Percentiles rank a stretch among this genome's conserved stretches.
Conservation (phyloP, 2,329 filamentous ascomycete species). For the Penicillium sp. region DNA sequence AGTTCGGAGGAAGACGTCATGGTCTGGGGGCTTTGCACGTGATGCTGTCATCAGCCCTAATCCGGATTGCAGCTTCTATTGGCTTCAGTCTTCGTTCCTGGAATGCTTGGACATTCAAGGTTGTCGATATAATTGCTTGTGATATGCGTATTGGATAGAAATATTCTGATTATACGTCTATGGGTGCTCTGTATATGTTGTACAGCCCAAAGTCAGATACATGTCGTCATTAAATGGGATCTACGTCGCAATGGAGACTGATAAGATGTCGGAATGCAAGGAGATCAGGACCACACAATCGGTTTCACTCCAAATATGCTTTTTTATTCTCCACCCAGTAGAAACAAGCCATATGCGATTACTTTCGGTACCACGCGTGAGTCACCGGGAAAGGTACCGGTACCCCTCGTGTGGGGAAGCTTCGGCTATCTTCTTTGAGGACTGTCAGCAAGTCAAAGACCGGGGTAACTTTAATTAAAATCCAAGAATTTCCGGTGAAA, state of each 20-base stretch:
- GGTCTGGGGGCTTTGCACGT: constrained; percentile 18
- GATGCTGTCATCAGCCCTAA: constrained; percentile 13
- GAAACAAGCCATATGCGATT: neutral
- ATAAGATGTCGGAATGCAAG: neutral
- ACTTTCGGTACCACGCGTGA: neutral
- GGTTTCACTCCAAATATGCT: neutral
- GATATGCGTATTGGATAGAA: neutral
- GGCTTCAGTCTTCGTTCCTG: neutral
- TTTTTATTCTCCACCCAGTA: neutral
- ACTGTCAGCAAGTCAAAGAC: neutral
- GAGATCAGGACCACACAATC: neutral
- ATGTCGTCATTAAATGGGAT: constrained; percentile 2
- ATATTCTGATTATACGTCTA: neutral
- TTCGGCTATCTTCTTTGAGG: neutral
- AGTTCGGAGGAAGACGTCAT: constrained; percentile 36
- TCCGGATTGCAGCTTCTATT: neutral
- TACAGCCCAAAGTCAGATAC: neutral
- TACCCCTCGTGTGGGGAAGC: constrained; percentile 1
- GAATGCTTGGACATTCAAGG: too few species aligned
- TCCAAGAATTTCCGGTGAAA: neutral
- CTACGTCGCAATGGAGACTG: neutral
- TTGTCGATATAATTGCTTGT: neutral
- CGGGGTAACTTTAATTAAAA: neutral
- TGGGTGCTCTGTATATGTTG: too few species aligned
- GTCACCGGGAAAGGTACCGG: neutral